Base-by-base conservation (phyloP, 2,329 filamentous ascomycete genomes). In the Claviceps purpurea region DNA sequence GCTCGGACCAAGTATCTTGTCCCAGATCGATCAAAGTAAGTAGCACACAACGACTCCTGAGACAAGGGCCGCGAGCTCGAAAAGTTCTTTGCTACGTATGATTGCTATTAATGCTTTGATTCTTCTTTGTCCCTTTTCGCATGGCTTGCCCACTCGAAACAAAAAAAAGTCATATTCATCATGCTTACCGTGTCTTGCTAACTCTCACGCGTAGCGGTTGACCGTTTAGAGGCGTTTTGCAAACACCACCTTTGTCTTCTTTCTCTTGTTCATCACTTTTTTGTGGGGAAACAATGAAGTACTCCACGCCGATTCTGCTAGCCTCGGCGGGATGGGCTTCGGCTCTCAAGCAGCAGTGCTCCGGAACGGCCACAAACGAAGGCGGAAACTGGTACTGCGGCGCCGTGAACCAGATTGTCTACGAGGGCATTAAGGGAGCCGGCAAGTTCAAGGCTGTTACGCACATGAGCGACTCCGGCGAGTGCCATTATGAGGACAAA, bases 371-470 rank as follows among this genome's bases (percentile, higher is more conserved):
- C 30, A 56, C 61, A 48, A 53, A 71, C 6, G 70, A 72, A 55
- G 62, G 62, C 26, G 78, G 79, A 55, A 87, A 87, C 66, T 82
- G 68, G 70, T 87, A 83, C 68, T 86, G 83, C 66, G 73, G 79
- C 52, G 62, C 74, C 41, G 82, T 89, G 53, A 68, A 76, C 53
- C 77, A 81, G 48, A 83, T 90, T 65, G 75, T 78, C n/a, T 89
- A 88, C 66, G 67, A 68, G 54, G 78, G 79, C 52, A 75, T 87
- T 58, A 77, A 77, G 34, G 70, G 72, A 48, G 59, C 73, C 44
- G 84, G 85, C 41, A 70, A 68, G 45, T 90, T 87, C 70, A 75
- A 85, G 54, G 75, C 76, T 51, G 76, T 89, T 39, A 78, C 73
- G 26, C 60, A 62, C 51, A 87, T 89, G 78, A 71, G 77, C 54